Percentiles rank a stretch among this genome's conserved stretches.
Conservation (phyloP, 2,329 filamentous ascomycete species). For the Juglanconis sp. region DNA sequence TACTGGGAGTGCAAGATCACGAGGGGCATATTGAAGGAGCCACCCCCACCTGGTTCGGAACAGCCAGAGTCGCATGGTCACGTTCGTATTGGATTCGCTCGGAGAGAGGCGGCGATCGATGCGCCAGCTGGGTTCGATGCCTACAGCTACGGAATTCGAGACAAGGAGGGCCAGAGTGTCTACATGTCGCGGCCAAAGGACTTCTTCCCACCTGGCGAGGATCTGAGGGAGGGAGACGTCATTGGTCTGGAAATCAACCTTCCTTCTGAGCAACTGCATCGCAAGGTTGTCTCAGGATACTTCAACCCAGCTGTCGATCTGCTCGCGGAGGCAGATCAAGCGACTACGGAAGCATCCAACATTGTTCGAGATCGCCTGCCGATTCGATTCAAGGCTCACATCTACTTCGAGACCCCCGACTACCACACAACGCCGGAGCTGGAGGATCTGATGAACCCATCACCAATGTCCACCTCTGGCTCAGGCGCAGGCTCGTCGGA, state of each 20-base stretch:
- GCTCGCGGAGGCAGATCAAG: conserved; percentile 52
- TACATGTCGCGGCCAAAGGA: conserved; percentile 92
- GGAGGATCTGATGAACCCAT: conserved; percentile 76
- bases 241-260: conserved; percentile 91
- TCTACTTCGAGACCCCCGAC: conserved; percentile 91
- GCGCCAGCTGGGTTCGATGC: conserved; percentile 83
- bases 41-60: conserved; percentile 36
- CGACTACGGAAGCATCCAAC: conserved; percentile 63
- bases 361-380: conserved; percentile 94
- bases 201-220: conserved; percentile 75
- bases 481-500: conserved; percentile 45
- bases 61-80: conserved; percentile 53
- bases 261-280: conserved; percentile 79
- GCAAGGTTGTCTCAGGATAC: conserved; percentile 80
- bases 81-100: conserved; percentile 83
- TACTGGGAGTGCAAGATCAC: conserved; percentile 95
- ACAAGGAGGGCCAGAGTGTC: conserved; percentile 85
- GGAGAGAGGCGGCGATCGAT: conserved; percentile 77
- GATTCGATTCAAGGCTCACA: conserved; percentile 88
- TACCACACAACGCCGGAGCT: conserved; percentile 85
- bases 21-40: conserved; percentile 60
- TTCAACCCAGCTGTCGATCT: conserved; percentile 84
- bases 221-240: conserved; percentile 85
- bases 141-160: conserved; percentile 91
- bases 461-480: conserved; percentile 44